phyloP scores from a whole-genome alignment of 805 yeast genomes.

The Priceomyces melissophilus region DNA sequence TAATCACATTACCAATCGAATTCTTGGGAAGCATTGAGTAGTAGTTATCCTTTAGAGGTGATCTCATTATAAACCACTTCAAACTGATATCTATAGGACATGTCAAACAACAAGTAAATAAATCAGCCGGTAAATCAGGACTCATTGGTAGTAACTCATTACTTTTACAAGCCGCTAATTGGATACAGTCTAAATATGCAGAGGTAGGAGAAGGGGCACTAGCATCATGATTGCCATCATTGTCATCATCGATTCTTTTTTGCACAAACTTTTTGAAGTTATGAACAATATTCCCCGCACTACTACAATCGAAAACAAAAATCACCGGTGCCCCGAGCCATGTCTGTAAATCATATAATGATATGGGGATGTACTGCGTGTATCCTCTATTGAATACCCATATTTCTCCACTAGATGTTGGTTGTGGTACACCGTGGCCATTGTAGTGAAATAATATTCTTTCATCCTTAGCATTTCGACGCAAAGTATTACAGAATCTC shows the following conservation, averaged over 20 bases:
- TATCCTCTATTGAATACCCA: constrained; percentile 98
- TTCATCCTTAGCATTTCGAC: constrained; percentile 91
- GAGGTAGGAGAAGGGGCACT: constrained; percentile 60
- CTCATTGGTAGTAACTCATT: constrained; percentile 87
- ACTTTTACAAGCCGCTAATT: constrained; percentile 86
- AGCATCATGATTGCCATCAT: constrained; percentile 52
- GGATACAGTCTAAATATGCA: constrained; percentile 82
- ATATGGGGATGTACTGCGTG: constrained; percentile 95
- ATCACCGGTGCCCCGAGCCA: constrained; percentile 99
- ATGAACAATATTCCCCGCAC: constrained; percentile 88
- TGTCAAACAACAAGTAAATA: constrained; percentile 92
- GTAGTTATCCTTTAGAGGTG: constrained; percentile 56
- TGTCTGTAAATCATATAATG: constrained; percentile 89
- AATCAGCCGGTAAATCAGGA: constrained; percentile 93
- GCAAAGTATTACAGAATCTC: constrained; percentile 80
- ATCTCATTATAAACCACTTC: constrained; percentile 85
- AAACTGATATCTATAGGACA: constrained; percentile 94
- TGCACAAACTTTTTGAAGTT: constrained; percentile 89
- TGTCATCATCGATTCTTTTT: constrained; percentile 83
- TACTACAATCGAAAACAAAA: constrained; percentile 89
- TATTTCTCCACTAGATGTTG: constrained; percentile 92
- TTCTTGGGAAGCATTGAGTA: constrained; percentile 45
- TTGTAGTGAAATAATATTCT: constrained; percentile 91
- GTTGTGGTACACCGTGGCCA: constrained; percentile 98
- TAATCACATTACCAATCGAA: constrained; percentile 55